phyloP scores from a whole-genome alignment of 805 yeast species.

The Kockiozyma suomiensis region DNA sequence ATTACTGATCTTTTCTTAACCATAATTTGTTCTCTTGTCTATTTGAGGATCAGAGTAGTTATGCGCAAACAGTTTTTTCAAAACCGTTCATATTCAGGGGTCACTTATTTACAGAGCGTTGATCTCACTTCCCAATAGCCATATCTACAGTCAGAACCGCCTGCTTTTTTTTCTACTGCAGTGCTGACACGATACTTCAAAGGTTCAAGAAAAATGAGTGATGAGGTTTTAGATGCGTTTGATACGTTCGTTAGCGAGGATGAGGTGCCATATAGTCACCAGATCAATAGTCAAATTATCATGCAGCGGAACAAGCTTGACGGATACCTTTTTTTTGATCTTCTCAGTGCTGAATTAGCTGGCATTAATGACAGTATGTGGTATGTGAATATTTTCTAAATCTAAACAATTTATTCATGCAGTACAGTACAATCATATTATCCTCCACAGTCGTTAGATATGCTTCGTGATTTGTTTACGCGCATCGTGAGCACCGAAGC shows the following conservation, averaged over 20 bases:
- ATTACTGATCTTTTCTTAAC: too few relatives aligned
- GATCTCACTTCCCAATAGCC: too few relatives aligned
- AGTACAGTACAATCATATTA: constrained; percentile 17
- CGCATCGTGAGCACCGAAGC: constrained; percentile 12
- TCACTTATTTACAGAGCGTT: too few relatives aligned
- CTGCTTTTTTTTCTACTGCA: too few relatives aligned
- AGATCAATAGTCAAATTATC: constrained; percentile 1
- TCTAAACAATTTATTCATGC: not conserved
- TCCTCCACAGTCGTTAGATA: constrained; percentile 16
- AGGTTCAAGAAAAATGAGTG: constrained; percentile 4
- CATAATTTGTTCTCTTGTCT: too few relatives aligned
- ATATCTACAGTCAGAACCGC: too few relatives aligned
- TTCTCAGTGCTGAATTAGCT: constrained; percentile 13
- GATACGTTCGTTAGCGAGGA: constrained; percentile 7
- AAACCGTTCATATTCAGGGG: too few relatives aligned
- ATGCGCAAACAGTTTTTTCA: too few relatives aligned
- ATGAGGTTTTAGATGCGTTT: not conserved
- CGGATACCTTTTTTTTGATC: constrained; percentile 27
- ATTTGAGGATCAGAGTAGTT: too few relatives aligned
- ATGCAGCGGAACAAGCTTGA: constrained; percentile 26
- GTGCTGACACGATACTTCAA: too few relatives aligned
- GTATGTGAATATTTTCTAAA: too few relatives aligned
- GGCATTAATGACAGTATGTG: constrained; percentile 21
- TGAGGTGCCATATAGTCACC: constrained; percentile 16
- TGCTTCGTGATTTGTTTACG: constrained; percentile 17